Evolutionary conservation across 179 eudicot genomes (phyloP), one percentile per base, ranked within the genome.

Genomic region (Carnegiea gigantea): DNA sequence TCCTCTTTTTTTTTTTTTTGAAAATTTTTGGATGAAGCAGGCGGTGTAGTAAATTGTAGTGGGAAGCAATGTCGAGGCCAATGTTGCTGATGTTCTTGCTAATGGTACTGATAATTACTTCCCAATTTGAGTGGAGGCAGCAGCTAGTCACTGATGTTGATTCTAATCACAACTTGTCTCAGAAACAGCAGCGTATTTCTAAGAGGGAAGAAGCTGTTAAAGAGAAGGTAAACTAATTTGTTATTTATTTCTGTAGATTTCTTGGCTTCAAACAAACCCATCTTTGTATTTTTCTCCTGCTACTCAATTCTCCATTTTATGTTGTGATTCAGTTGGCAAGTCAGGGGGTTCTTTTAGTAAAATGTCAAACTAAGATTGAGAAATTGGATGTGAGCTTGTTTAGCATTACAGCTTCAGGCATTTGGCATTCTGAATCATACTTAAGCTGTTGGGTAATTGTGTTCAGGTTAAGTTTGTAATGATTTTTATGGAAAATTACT

Each of bases 91-190:
- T 86, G 82, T 86, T 82, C 70, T 77, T 86, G 76, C 76, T 88
- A 76, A 28, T 88, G 64, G 65, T 88, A 65, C 76, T 88, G 75
- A 87, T 85, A 46, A 86, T 86, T 43, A 86, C 90, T 72, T 88
- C 89, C 48, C 90, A 88, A 38, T 86, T 88, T 49, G 87, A 86
- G 77, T 83, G 90, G 90, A 80, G 85, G 72, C 87, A 86, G 72
- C 87, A 81, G 12, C 26, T 88, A n/a, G 86, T 86, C 6, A 76
- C 67, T 9, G 90, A 81, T 78, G 85, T 79, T 46, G 89, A 86
- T 67, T 74, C 90, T 21, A 82, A 82, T 21, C 87, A 83, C 0
- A 79, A 54, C 40, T 57, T 82, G 64, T 78, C 83, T 21, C 82
- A 84, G 80, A 84, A 82, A 21, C 87, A 80, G 43, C 77, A 53